phyloP scores from a whole-genome alignment of 371 early-diverging fungal species.

The Rhizomucor miehei region DNA sequence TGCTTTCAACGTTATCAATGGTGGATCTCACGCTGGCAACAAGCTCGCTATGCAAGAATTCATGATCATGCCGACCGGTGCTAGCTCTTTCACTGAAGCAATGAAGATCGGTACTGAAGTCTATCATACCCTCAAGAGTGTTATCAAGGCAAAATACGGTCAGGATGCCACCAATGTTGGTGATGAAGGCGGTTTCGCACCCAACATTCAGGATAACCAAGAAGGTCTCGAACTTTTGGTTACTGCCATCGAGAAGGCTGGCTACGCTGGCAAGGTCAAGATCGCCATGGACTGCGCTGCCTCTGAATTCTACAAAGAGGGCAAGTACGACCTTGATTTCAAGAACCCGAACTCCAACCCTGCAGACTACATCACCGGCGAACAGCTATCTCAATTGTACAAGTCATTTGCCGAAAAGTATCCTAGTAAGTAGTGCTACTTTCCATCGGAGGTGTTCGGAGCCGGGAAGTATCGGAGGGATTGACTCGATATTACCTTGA shows the following conservation, averaged over 20 bases:
- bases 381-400: constrained; percentile 89
- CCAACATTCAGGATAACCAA: constrained; percentile 96
- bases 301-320: constrained; percentile 96
- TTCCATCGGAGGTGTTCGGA: background rate
- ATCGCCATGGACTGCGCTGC: constrained; percentile 99
- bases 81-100: constrained; percentile 91
- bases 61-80: constrained; percentile 99
- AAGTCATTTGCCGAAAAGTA: constrained; percentile 82
- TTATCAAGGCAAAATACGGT: constrained; percentile 98
- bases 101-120: constrained; percentile 98
- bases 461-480: constrained; percentile 9
- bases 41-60: constrained; percentile 99
- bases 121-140: constrained; percentile 92
- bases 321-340: constrained; percentile 97
- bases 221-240: constrained; percentile 96
- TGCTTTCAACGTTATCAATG: constrained; percentile 99
- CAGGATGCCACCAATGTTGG: constrained; percentile 99
- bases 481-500: background rate
- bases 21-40: constrained; percentile 99
- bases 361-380: constrained; percentile 72
- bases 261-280: constrained; percentile 94
- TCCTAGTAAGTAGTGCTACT: constrained; percentile 59
- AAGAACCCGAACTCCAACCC: constrained; percentile 89
- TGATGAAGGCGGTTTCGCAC: constrained; percentile 99
- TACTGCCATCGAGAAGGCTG: constrained; percentile 89